These are phyloP conservation scores for Colletotrichum lini DNA, from an alignment of 2,329 filamentous ascomycete species.

Conservation along the genomic window DNA sequence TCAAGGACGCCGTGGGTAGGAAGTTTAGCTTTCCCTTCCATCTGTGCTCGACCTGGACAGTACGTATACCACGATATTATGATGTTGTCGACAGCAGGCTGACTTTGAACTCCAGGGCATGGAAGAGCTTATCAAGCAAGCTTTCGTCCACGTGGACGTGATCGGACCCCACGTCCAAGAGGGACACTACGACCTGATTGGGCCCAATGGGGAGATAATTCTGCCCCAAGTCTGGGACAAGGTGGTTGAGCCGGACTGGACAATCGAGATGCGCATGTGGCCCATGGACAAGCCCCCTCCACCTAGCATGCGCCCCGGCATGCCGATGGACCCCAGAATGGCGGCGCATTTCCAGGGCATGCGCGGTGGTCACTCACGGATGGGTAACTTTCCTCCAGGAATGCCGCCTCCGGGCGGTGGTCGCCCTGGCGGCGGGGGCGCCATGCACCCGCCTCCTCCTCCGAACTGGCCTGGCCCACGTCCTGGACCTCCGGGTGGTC, in stretches of 20 bases:
- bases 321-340: conserved; percentile 13
- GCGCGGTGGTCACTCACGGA: conserved; percentile 2
- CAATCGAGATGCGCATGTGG: conserved; percentile 78
- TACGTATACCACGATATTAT: conserved; percentile 60
- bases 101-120: conserved; percentile 73
- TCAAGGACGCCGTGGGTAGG: conserved; percentile 91
- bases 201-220: conserved; percentile 86
- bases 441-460: conserved; percentile 27
- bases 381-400: conserved; percentile 9
- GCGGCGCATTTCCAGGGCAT: conserved; percentile 12
- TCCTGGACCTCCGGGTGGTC: neutral
- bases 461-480: neutral
- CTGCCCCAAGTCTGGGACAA: conserved; percentile 87
- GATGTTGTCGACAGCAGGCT: conserved; percentile 39
- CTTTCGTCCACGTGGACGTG: conserved; percentile 83
- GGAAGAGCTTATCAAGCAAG: conserved; percentile 89
- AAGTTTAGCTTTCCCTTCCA: conserved; percentile 95
- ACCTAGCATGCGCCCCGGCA: conserved; percentile 4
- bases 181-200: conserved; percentile 85
- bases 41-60: conserved; percentile 86
- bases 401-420: conserved; percentile 27
- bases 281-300: conserved; percentile 56
- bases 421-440: conserved; percentile 23
- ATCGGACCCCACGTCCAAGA: conserved; percentile 83
- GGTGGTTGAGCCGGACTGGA: conserved; percentile 83